A percentile compares a stretch with the other conserved stretches of the same genome.
phyloP scores from a whole-genome alignment of 1,139 yeast genomes.

The Saccharomyces hybrid region DNA sequence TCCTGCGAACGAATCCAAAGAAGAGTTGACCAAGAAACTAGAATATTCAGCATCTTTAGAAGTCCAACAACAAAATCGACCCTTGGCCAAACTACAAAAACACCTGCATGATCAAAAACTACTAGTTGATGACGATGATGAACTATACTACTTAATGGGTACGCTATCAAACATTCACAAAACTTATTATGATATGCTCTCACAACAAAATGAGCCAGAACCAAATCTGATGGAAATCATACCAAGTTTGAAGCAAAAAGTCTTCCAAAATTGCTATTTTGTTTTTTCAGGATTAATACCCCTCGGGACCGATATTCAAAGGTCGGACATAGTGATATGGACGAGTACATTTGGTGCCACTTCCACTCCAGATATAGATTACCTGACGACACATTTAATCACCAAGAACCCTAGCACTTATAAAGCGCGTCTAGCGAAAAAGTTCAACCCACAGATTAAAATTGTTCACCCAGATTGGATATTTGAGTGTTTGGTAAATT shows the following conservation, averaged over 20 bases:
- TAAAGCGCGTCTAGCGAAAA: constrained; percentile 69
- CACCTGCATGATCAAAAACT: constrained; percentile 62
- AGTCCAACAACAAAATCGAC: constrained; percentile 49
- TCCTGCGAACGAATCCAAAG: constrained; percentile 27
- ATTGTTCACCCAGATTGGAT: constrained; percentile 93
- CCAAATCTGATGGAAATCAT: constrained; percentile 40
- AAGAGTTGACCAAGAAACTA: constrained; percentile 37
- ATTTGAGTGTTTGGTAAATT: constrained; percentile 71
- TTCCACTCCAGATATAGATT: constrained; percentile 65
- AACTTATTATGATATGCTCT: constrained; percentile 45
- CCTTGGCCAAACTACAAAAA: constrained; percentile 75
- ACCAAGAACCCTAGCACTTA: constrained; percentile 68
- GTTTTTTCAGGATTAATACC: constrained; percentile 86
- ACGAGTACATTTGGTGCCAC: constrained; percentile 85
- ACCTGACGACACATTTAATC: constrained; percentile 81
- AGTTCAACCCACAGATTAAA: constrained; percentile 58
- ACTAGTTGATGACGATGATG: constrained; percentile 74
- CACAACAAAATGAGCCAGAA: constrained; percentile 29
- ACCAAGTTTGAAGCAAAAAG: constrained; percentile 60
- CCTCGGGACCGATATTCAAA: constrained; percentile 58
- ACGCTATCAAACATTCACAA: constrained; percentile 59
- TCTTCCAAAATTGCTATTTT: constrained; percentile 62
- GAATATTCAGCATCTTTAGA: constrained; percentile 35
- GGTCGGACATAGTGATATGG: constrained; percentile 87
- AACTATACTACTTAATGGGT: constrained; percentile 54